Conservation (phyloP, 2,329 filamentous ascomycete species). For the Davidsoniella neocaledoniae region DNA sequence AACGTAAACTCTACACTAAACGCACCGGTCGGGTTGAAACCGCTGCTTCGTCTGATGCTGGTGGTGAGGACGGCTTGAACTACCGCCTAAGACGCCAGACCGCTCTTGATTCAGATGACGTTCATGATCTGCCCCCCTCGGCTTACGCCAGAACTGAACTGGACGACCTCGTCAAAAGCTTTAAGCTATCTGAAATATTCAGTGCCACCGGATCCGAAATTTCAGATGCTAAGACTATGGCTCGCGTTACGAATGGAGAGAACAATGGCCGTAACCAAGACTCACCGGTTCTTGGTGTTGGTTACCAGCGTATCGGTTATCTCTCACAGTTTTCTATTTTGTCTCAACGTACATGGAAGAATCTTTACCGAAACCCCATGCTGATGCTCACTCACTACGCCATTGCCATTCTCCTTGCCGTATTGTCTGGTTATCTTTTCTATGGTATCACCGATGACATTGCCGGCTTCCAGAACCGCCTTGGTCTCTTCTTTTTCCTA, state of each 20-base stretch:
- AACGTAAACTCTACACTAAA: conserved; percentile 76
- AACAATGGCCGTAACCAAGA: conserved; percentile 26
- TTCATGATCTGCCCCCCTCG: conserved; percentile 41
- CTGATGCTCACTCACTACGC: conserved; percentile 98
- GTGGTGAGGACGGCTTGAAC: conserved; percentile 31
- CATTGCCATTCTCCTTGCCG: conserved; percentile 84
- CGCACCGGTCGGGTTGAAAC: conserved; percentile 48
- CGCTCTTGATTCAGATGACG: conserved; percentile 37
- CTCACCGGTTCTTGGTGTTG: conserved; percentile 46
- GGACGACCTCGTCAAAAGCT: conserved; percentile 63
- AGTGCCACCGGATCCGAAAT: conserved; percentile 63
- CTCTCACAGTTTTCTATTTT: conserved; percentile 74
- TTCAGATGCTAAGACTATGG: conserved; percentile 44
- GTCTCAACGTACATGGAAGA: conserved; percentile 85
- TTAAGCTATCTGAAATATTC: conserved; percentile 62
- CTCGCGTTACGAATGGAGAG: conserved; percentile 49
- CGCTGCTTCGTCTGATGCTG: conserved; percentile 41
- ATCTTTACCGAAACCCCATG: conserved; percentile 93
- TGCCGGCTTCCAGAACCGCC: conserved; percentile 89
- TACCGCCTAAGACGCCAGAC: conserved; percentile 29
- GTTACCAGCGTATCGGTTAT: conserved; percentile 69
- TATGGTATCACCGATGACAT: conserved; percentile 94
- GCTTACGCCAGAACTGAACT: conserved; percentile 57
- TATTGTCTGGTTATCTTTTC: conserved; percentile 88
- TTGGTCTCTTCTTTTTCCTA: conserved; percentile 95